phyloP scores from a whole-genome alignment of 371 early-diverging fungal species.

The Mucor velutinosus region DNA sequence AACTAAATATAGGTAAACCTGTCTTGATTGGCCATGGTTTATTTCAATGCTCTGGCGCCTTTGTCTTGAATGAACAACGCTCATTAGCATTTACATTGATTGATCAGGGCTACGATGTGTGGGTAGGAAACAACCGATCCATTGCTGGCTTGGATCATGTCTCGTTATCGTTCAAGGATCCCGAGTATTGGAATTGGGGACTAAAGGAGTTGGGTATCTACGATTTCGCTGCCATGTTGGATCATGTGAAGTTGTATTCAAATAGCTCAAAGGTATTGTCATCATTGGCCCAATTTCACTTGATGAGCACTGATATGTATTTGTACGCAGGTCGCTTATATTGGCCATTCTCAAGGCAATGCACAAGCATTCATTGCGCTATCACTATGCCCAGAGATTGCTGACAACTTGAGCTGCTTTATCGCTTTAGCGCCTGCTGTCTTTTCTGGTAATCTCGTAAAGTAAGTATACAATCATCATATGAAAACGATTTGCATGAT shows the following conservation, averaged over 20 bases:
- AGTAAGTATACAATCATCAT: conserved; percentile 19
- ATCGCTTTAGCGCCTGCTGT: conserved; percentile 63
- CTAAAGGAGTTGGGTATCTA: conserved; percentile 54
- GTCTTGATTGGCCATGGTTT: conserved; percentile 62
- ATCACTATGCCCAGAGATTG: conserved; percentile 40
- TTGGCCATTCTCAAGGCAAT: conserved; percentile 67
- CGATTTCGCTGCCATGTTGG: conserved; percentile 52
- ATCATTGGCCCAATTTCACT: neutral
- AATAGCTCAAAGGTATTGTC: conserved; percentile 24
- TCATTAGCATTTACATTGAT: conserved; percentile 57
- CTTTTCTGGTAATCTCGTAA: conserved; percentile 50
- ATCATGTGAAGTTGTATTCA: conserved; percentile 31
- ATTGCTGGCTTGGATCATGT: conserved; percentile 29
- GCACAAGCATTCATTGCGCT: conserved; percentile 58
- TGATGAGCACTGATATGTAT: neutral
- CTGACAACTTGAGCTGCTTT: conserved; percentile 48
- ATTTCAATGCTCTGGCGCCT: conserved; percentile 64
- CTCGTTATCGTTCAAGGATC: conserved; percentile 32
- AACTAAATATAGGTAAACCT: conserved; percentile 29
- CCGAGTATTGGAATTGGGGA: conserved; percentile 60
- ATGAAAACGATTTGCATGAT: neutral
- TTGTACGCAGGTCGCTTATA: conserved; percentile 40
- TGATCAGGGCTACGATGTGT: conserved; percentile 57
- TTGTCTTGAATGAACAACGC: conserved; percentile 50
- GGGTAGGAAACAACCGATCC: conserved; percentile 53